These are phyloP conservation scores for Geranium incanum DNA, from an alignment of 441 rosid species.

Conservation along the genomic window DNA sequence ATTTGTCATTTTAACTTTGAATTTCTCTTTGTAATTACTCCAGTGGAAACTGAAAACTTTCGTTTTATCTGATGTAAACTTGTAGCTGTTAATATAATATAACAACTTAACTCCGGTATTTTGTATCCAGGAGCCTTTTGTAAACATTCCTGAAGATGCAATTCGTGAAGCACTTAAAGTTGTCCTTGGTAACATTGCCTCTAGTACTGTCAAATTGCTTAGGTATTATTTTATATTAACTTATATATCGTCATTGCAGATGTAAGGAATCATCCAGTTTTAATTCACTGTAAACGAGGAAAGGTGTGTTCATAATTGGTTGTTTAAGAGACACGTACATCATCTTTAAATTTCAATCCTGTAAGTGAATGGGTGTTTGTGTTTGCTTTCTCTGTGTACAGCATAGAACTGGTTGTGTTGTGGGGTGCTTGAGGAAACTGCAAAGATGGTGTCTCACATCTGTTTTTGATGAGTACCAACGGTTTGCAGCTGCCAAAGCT, in stretches of 20 bases:
- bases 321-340: neutral
- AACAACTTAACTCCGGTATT: conserved; percentile 1
- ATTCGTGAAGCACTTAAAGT: conserved; percentile 64
- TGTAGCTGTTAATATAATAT: too few species aligned
- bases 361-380: conserved; percentile 1
- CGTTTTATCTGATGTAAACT: too few species aligned
- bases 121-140: conserved; percentile 64
- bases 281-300: conserved; percentile 32
- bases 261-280: conserved; percentile 53
- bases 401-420: conserved; percentile 63
- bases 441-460: conserved; percentile 53
- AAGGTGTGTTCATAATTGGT: conserved; percentile 35
- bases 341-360: conserved; percentile 5
- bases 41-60: too few species aligned
- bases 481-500: conserved; percentile 62
- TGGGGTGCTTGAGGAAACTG: conserved; percentile 28
- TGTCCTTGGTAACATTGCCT: conserved; percentile 40
- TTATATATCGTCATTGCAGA: conserved; percentile 28
- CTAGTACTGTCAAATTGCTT: neutral
- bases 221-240: conserved; percentile 2
- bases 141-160: conserved; percentile 49
- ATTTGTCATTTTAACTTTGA: too few species aligned
- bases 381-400: conserved; percentile 21
- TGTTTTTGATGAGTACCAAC: conserved; percentile 50
- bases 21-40: too few species aligned